These are phyloP conservation scores for Aechmea fasciata DNA, from an alignment of 176 grass and related monocot genomes.

Conservation along the genomic window DNA sequence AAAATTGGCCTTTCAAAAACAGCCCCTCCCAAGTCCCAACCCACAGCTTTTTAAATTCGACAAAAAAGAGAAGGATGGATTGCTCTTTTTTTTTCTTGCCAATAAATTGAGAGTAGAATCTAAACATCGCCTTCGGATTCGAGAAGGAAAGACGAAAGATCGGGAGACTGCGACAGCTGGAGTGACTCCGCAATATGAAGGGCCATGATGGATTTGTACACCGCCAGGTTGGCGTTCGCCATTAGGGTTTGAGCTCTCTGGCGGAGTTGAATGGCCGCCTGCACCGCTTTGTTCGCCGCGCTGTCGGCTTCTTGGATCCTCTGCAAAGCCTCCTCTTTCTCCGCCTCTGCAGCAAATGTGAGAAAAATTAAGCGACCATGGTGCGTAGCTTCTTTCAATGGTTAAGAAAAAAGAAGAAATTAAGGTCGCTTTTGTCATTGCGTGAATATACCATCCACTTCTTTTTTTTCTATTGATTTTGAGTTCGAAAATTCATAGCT, in stretches of 20 bases:
- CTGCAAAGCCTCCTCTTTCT: slow-evolving; percentile 43
- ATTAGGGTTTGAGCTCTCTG: slow-evolving; percentile 49
- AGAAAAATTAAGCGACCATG: background rate
- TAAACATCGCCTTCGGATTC: slow-evolving; percentile 15
- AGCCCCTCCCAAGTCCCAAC: no score
- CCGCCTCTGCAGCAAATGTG: slow-evolving; percentile 16
- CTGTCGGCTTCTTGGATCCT: slow-evolving; percentile 52
- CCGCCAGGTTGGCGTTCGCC: slow-evolving; percentile 37
- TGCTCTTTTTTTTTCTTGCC: background rate
- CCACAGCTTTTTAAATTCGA: no score
- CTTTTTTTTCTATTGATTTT: background rate
- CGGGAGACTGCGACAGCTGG: slow-evolving; percentile 21
- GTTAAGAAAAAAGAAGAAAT: slow-evolving; percentile 13
- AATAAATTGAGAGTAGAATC: slow-evolving; percentile 3
- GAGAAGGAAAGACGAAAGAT: slow-evolving; percentile 29
- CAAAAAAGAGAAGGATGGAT: no score
- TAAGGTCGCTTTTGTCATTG: no score
- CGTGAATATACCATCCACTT: no score
- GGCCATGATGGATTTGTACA: slow-evolving; percentile 49
- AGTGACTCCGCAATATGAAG: slow-evolving; percentile 43
- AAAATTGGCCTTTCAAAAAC: no score
- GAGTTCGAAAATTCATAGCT: background rate
- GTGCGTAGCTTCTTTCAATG: no score
- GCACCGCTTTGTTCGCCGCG: slow-evolving; percentile 33
- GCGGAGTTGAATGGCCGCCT: slow-evolving; percentile 35